Percentiles rank a stretch among this genome's conserved stretches.
Evolutionary conservation across 2,329 filamentous ascomycete genomes (phyloP).

Genomic region (Aplosporella prunicola): DNA sequence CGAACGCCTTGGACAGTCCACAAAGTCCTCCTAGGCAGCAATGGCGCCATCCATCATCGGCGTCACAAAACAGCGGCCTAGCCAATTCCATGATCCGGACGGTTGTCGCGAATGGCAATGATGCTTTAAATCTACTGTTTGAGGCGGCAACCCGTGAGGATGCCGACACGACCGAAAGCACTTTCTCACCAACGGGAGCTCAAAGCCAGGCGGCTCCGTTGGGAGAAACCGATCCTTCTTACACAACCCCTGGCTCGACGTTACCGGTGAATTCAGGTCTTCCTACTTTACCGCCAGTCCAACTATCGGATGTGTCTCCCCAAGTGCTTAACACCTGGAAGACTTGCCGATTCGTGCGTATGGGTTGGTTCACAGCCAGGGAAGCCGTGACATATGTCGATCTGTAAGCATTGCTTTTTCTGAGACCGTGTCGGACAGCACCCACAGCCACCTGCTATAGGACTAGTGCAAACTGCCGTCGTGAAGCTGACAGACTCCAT

Average conservation of each 20-base stretch:
- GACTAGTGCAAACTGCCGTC: too few species aligned
- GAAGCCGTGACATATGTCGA: conserved; percentile 47
- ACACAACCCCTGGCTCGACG: conserved; percentile 27
- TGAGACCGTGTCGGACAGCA: too few species aligned
- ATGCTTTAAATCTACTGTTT: conserved; percentile 45
- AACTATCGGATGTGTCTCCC: conserved; percentile 13
- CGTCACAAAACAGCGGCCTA: conserved; percentile 16
- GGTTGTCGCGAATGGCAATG: conserved; percentile 45
- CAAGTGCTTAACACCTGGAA: conserved; percentile 39
- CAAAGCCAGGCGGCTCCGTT: neutral
- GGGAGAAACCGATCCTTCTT: conserved; percentile 13
- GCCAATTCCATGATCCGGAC: conserved; percentile 37
- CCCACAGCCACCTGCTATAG: too few species aligned
- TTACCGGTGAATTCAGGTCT: conserved; percentile 16
- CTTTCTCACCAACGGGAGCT: conserved; percentile 21
- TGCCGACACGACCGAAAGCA: conserved; percentile 18
- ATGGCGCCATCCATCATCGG: conserved; percentile 14
- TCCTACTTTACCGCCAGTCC: conserved; percentile 13
- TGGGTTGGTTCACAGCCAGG: conserved; percentile 47
- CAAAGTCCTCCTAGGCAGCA: too few species aligned
- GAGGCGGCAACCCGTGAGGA: conserved; percentile 37
- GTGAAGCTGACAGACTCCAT: too few species aligned
- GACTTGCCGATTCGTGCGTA: conserved; percentile 43
- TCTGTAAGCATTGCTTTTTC: conserved; percentile 21
- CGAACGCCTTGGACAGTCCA: too few species aligned